These are phyloP conservation scores for Boletus pseudo-olivaceus DNA, from an alignment of 768 basidiomycete genomes.

Conservation along the genomic window DNA sequence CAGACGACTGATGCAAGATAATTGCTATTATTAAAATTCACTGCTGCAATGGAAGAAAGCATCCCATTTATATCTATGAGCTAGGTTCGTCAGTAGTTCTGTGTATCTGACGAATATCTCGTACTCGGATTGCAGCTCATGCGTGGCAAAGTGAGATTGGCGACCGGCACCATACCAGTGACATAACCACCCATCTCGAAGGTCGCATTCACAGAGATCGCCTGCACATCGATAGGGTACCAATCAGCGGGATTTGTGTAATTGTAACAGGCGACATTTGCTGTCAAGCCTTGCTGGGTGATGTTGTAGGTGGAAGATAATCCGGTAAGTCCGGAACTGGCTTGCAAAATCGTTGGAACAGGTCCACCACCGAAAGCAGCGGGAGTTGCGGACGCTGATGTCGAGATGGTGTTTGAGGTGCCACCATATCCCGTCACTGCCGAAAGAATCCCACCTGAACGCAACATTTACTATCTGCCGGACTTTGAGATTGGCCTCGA, in stretches of 20 bases:
- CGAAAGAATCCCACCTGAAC: background rate
- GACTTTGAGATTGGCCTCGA: too few species aligned
- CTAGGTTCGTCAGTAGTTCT: background rate
- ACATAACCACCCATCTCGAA: background rate
- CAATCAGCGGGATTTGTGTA: background rate
- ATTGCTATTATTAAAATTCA: conserved; percentile 1
- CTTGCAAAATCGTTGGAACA: background rate
- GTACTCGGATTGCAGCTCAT: background rate
- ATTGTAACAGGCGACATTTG: background rate
- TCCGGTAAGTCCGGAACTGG: background rate
- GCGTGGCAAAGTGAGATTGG: background rate
- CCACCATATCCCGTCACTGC: background rate
- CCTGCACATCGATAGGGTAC: background rate
- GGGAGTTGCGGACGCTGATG: background rate
- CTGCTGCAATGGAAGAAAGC: background rate
- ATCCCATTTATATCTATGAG: background rate
- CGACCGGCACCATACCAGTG: background rate
- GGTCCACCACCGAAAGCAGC: background rate
- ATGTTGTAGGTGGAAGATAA: background rate
- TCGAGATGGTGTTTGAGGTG: background rate
- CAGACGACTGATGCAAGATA: conserved; percentile 1
- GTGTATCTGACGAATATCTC: background rate
- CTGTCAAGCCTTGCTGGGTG: background rate
- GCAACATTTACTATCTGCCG: background rate
- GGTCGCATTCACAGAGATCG: background rate